Evolutionary conservation across 2,329 filamentous ascomycete species (phyloP), one percentile per base, ranked within the genome.

Genomic region (Mycosphaerelloides madeirae): DNA sequence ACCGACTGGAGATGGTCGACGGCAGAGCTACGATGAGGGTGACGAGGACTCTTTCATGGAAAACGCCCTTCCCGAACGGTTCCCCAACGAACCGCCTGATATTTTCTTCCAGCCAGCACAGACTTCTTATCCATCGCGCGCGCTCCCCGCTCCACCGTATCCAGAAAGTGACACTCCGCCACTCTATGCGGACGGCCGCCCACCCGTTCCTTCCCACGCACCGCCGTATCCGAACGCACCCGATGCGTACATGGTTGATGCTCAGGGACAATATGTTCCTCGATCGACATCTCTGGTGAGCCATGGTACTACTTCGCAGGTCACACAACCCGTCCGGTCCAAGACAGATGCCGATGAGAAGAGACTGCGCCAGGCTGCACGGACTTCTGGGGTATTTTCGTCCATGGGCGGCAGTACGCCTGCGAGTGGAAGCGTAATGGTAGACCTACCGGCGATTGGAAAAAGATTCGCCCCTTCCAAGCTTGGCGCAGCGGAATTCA

Each of bases 41-140:
- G 93, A 96, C 55, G 93, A 97, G 64, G 76, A 67, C 35, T 65
- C 63, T 5, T 59, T 75, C 29, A 70, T 65, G 52, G 69, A 74
- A 36, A 61, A 61, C n/a, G 56, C 62, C 25, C 55, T 68, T 22
- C 64, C 65, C 7, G 65, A 67, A 45, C 58, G 54, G 25, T 60
- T 60, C 43, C 56, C 61, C 28, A 57, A 62, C 61, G 87, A 89
- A 44, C 87, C 88, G 50, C 86, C 85, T 14, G 93, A 95, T 57
- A 82, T 97, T 62, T 95, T 95, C 63, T 98, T 94, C 64, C 89
- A 97, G 59, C 90, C 90, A 14, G 87, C 87, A 31, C 80, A 89
- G 61, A 67, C 63, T 71, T 79, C 51, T 72, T 72, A 68, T 56
- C 46, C 50, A 12, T 45, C 53, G 11, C 74, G 73, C 40, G 81